Evolutionary conservation across 768 basidiomycete genomes (phyloP).

Genomic region (Suillus subluteus): DNA sequence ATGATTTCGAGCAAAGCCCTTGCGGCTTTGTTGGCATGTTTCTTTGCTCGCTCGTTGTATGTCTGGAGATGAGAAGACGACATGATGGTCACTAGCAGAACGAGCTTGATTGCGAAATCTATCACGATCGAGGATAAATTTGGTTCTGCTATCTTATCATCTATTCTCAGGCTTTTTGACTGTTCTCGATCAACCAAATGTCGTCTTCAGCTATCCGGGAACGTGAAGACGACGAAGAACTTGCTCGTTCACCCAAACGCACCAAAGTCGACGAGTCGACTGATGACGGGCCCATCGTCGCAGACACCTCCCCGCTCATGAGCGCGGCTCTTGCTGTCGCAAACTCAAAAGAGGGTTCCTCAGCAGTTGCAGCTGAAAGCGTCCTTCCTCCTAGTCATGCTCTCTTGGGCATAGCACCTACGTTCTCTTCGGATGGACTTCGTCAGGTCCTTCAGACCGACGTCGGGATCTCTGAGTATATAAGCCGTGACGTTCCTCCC

Average conservation of each 20-base stretch:
- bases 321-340: not conserved
- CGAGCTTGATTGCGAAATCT: not conserved
- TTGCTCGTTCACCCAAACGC: conserved; percentile 44
- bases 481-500: conserved; percentile 66
- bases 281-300: conserved; percentile 18
- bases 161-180: conserved; percentile 9
- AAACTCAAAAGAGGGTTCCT: conserved; percentile 13
- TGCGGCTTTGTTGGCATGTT: conserved; percentile 75
- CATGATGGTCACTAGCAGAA: conserved; percentile 24
- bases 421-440: conserved; percentile 51
- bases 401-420: conserved; percentile 62
- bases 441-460: conserved; percentile 72
- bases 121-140: not conserved
- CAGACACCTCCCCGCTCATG: conserved; percentile 11
- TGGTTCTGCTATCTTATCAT: conserved; percentile 15
- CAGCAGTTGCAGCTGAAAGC: conserved; percentile 29
- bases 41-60: conserved; percentile 63
- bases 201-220: conserved; percentile 44
- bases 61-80: conserved; percentile 48
- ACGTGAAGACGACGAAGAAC: conserved; percentile 51
- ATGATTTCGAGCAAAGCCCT: conserved; percentile 78
- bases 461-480: conserved; percentile 91
- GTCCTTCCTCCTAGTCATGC: conserved; percentile 76
- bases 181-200: conserved; percentile 24
- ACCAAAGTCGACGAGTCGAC: conserved; percentile 35